Evolutionary conservation across 305 asterid species (phyloP), one percentile per base, ranked within the genome.

Genomic region (Caryopteris hybrid): DNA sequence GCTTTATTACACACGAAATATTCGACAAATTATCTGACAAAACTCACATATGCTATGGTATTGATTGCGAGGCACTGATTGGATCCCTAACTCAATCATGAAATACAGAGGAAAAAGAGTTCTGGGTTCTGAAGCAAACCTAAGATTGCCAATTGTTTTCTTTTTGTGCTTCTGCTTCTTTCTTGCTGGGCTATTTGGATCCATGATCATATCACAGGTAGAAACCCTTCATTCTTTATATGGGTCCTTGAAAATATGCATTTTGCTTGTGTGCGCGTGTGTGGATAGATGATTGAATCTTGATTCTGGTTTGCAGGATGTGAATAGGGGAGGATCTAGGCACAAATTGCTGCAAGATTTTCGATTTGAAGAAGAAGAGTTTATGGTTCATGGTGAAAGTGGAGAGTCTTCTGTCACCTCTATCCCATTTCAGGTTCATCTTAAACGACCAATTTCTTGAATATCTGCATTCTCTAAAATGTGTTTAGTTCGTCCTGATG

Each of bases 141-240:
- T 73, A 12, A 76, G 38, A 60, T 29, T 81, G 43, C 90, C 95
- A 3, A 63, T 75, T 5, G 80, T 82, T 25, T 84, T 89, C 76
- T 73, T 82, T 65, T 63, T 89, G 8, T 89, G 92, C 71, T 71
- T 89, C 53, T 86, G 84, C 76, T 89, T 84, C 84, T 87, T 87
- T 68, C 91, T 89, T 14, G 86, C 84, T 27, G 89, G 95, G 16
- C 82, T 87, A n/a, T 84, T 89, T 72, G 91, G 88, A 57, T 87
- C 85, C 67, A 60, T 83, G 1, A 79, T 87, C 55, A 68, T 84
- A 61, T 83, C 85, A 73, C 86, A 79, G 76, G 72, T 86, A 72
- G 76, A 76, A 68, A 72, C 11, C 48, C 36, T 42, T 42, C 50
- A 52, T 25, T 55, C 18, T 50, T 42, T 53, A 36, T 52, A 3